Evolutionary conservation across 1,284 basidiomycete species (phyloP), one percentile per base, ranked within the genome.

Genomic region (Coniophora puteana): DNA sequence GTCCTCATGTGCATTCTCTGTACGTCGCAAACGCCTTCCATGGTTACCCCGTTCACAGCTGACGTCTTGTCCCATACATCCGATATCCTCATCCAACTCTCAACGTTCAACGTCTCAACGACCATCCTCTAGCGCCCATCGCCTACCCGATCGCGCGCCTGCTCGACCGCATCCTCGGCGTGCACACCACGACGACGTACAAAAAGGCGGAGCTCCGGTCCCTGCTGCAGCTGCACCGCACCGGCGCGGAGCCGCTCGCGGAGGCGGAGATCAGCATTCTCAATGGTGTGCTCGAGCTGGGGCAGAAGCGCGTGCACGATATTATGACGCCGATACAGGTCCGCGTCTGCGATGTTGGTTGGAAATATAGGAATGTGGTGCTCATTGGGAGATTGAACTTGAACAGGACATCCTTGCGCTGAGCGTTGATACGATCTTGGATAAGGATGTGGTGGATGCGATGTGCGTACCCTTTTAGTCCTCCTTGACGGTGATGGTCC

Each of bases 201-300:
- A 89, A 90, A 54, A 92, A 91, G 60, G 86, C 87, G 1, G 87
- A 93, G 59, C 76, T 94, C 28, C 90, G 89, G 65, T 88, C 86
- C 1, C 94, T 96, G 67, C 74, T 96, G 18, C 86, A 90, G 58
- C 88, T 92, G 66, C 88, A 93, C 63, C 71, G 88, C 38, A 80
- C 83, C 33, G 80, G 89, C 35, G 78, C 88, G 61, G 83, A 93
- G 59, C 88, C 90, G 1, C 68, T 93, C 26, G 71, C 87, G 21
- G 85, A 93, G 61, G 86, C 93, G 52, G 85, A 91, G 62, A 90
- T 92, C 44, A 74, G 73, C 31, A 93, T 93, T 50, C 66, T 93
- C 24, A 91, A 89, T 55, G 86, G 87, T 11, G 89, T 92, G 1
- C 65, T 91, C 18, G 86, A 88, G 43, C 69, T 93, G 39, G 90